Evolutionary conservation across 1,284 basidiomycete species (phyloP).

Genomic region (Ustilago tritici): DNA sequence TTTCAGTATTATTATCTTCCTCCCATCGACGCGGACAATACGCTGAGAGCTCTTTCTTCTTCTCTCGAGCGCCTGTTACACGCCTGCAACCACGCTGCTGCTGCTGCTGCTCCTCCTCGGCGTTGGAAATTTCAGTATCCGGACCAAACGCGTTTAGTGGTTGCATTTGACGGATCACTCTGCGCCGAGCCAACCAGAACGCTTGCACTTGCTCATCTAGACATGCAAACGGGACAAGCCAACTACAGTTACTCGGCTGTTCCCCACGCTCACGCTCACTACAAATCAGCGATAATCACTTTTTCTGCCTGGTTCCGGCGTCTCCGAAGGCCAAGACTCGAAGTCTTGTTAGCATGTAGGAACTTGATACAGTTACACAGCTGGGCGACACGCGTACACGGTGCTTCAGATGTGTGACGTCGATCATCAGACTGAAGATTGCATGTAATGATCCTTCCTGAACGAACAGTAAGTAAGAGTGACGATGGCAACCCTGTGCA

Average conservation of each 20-base stretch:
- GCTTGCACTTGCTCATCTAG: neutral
- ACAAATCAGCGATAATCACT: neutral
- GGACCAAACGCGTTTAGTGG: neutral
- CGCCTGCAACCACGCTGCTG: neutral
- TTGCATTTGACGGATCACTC: slow-evolving; percentile 19
- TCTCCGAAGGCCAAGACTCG: too few relatives aligned
- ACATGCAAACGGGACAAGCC: neutral
- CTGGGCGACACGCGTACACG: neutral
- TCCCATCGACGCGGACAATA: slow-evolving; percentile 1
- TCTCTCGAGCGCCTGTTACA: neutral
- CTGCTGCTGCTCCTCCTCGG: neutral
- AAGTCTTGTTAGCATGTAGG: neutral
- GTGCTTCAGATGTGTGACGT: neutral
- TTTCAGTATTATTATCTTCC: too few relatives aligned
- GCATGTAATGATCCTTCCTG: neutral
- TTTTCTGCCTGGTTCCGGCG: neutral
- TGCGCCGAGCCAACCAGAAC: slow-evolving; percentile 34
- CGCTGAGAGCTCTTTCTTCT: neutral
- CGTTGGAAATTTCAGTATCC: slow-evolving; percentile 1
- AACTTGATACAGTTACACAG: neutral
- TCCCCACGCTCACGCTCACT: neutral
- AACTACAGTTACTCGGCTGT: neutral
- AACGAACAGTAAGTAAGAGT: neutral
- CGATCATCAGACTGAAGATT: neutral
- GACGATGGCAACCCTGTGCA: neutral